These are phyloP conservation scores for Globisporangium nagaii DNA, from an alignment of 352 stramenopile genomes.

Conservation along the genomic window DNA sequence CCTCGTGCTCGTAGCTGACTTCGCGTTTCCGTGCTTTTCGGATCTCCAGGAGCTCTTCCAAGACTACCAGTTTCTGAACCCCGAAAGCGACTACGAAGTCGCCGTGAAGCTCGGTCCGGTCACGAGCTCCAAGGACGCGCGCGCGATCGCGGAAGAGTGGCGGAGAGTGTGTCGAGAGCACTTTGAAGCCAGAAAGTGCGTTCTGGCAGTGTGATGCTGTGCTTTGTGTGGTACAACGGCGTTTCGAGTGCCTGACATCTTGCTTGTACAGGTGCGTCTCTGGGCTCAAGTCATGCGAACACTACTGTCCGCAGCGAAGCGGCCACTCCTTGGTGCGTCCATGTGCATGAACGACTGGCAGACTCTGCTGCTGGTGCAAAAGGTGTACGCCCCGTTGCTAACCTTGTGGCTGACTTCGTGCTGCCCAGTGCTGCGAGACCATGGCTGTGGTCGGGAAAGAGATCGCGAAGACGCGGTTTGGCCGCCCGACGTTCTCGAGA, in stretches of 20 bases:
- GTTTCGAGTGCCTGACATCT: neutral
- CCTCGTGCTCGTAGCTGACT: neutral
- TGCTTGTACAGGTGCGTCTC: constrained; percentile 40
- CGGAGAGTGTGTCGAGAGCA: constrained; percentile 34
- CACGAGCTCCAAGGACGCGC: constrained; percentile 30
- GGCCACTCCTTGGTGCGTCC: constrained; percentile 60
- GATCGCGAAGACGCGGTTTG: constrained; percentile 56
- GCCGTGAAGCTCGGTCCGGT: constrained; percentile 70
- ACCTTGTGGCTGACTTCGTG: neutral
- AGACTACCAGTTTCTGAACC: constrained; percentile 81
- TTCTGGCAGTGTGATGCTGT: neutral
- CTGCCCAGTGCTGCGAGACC: constrained; percentile 55
- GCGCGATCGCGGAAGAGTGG: constrained; percentile 57
- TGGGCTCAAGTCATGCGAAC: constrained; percentile 30
- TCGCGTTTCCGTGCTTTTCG: constrained; percentile 1
- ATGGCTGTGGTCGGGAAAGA: constrained; percentile 49
- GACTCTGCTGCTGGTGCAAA: neutral
- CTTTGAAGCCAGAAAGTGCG: constrained; percentile 50
- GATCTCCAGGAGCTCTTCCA: constrained; percentile 79
- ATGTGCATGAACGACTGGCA: neutral
- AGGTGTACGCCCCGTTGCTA: too few relatives aligned
- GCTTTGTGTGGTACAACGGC: neutral
- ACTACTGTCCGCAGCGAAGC: constrained; percentile 61
- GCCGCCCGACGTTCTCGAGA: constrained; percentile 61
- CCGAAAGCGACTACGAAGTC: constrained; percentile 70